A percentile compares a stretch with the other conserved stretches of the same genome.
phyloP scores from a whole-genome alignment of 2,329 filamentous ascomycete genomes.

The Pyricularia pennisetigena region DNA sequence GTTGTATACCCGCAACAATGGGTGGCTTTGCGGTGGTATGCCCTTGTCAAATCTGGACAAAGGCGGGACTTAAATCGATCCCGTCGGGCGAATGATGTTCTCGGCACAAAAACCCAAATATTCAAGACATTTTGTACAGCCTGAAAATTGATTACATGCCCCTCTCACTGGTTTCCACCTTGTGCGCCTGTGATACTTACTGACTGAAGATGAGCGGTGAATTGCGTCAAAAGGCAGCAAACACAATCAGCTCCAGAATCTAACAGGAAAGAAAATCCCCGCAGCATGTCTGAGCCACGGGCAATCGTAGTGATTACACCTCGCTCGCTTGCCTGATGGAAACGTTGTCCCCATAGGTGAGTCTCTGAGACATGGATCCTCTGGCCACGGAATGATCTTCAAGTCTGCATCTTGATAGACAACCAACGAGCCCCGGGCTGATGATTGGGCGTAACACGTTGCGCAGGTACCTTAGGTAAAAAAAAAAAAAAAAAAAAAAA shows the following conservation, averaged over 20 bases:
- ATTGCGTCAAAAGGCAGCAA: neutral
- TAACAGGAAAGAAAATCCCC: neutral
- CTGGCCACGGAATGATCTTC: neutral
- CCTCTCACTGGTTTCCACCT: neutral
- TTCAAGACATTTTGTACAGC: neutral
- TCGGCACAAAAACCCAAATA: neutral
- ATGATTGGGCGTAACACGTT: neutral
- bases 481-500: too few species aligned
- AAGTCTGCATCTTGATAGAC: neutral
- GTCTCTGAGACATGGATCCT: conserved; percentile 3
- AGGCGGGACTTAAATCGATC: neutral
- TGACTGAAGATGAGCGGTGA: neutral
- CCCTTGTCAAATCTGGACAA: neutral
- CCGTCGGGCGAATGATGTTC: neutral
- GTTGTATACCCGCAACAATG: neutral
- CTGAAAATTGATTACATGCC: neutral
- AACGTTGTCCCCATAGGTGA: conserved; percentile 2
- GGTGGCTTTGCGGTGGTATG: neutral
- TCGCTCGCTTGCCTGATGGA: conserved; percentile 5
- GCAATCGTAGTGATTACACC: conserved; percentile 1
- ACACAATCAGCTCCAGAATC: neutral
- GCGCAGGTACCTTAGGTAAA: neutral
- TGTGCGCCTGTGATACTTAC: neutral
- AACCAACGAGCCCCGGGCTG: neutral
- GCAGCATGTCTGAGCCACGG: neutral